Evolutionary conservation across 768 basidiomycete genomes (phyloP).

Genomic region (Rhodotorula babjevae): DNA sequence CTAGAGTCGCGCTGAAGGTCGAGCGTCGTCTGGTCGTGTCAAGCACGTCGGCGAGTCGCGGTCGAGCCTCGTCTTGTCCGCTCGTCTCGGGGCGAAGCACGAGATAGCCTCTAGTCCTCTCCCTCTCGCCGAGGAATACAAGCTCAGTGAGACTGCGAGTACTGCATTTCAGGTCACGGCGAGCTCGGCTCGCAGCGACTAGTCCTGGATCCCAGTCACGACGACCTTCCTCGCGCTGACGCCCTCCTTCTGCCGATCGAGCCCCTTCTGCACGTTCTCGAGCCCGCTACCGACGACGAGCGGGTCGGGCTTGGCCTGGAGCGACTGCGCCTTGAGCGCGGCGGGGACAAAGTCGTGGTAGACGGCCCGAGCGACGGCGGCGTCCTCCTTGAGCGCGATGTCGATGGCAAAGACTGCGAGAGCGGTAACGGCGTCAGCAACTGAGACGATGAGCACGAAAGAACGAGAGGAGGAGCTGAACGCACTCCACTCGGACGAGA

Average conservation of each 20-base stretch:
- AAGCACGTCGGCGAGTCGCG: no score
- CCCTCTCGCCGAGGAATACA: no score
- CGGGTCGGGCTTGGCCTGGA: constrained; percentile 28
- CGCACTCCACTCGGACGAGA: constrained; percentile 22
- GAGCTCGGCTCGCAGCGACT: no score
- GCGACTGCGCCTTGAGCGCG: constrained; percentile 29
- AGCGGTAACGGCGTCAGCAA: background rate
- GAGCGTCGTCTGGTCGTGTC: no score
- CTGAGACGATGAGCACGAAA: no score
- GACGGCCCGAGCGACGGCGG: constrained; percentile 16
- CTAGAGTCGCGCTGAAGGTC: no score
- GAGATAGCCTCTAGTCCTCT: no score
- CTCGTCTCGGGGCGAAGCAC: no score
- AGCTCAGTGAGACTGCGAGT: no score
- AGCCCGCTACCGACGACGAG: constrained; percentile 37
- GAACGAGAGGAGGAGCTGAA: background rate
- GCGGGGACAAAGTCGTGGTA: constrained; percentile 34
- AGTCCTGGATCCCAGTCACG: constrained; percentile 1
- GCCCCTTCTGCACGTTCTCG: constrained; percentile 29
- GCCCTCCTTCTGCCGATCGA: constrained; percentile 34
- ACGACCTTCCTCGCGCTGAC: constrained; percentile 39
- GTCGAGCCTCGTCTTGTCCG: no score
- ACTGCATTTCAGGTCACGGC: no score
- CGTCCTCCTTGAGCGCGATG: background rate
- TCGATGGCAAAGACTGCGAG: constrained; percentile 12